Evolutionary conservation across 805 yeast species (phyloP).

Genomic region (Ogataea allantospora): DNA sequence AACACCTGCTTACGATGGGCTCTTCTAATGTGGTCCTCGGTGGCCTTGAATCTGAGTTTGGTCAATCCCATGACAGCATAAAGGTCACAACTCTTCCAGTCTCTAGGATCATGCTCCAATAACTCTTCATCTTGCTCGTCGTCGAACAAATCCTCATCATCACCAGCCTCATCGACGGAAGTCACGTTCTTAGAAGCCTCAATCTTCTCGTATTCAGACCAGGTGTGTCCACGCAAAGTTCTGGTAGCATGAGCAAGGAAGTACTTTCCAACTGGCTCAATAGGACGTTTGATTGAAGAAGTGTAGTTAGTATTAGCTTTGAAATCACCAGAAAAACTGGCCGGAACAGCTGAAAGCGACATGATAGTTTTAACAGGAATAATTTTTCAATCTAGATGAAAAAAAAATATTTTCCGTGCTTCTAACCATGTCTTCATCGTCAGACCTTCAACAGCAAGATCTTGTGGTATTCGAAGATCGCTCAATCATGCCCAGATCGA

Average conservation of each 20-base stretch:
- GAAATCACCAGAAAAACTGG: conserved; percentile 48
- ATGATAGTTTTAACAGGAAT: conserved; percentile 20
- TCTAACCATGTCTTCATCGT: conserved; percentile 23
- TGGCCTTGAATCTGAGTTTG: conserved; percentile 86
- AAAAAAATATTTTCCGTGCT: conserved; percentile 11
- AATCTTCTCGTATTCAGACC: conserved; percentile 94
- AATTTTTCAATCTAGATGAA: conserved; percentile 3
- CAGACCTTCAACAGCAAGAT: conserved; percentile 54
- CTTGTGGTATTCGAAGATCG: conserved; percentile 51
- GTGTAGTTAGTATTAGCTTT: conserved; percentile 50
- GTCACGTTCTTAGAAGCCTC: conserved; percentile 88
- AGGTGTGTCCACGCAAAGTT: conserved; percentile 93
- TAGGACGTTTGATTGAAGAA: conserved; percentile 69
- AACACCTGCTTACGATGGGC: conserved; percentile 97
- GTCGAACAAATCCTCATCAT: conserved; percentile 69
- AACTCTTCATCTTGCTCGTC: conserved; percentile 69
- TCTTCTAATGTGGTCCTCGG: conserved; percentile 87
- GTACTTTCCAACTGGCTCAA: conserved; percentile 96
- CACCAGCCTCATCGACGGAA: conserved; percentile 58
- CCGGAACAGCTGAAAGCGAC: conserved; percentile 54
- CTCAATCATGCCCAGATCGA: conserved; percentile 37
- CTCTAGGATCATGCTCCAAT: conserved; percentile 91
- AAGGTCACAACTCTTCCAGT: conserved; percentile 96
- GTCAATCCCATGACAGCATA: conserved; percentile 94
- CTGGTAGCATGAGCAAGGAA: conserved; percentile 97